Percentiles rank a stretch among this genome's conserved stretches.
Conservation (phyloP, 352 stramenopile genomes). For the Elongisporangium prolatum region DNA sequence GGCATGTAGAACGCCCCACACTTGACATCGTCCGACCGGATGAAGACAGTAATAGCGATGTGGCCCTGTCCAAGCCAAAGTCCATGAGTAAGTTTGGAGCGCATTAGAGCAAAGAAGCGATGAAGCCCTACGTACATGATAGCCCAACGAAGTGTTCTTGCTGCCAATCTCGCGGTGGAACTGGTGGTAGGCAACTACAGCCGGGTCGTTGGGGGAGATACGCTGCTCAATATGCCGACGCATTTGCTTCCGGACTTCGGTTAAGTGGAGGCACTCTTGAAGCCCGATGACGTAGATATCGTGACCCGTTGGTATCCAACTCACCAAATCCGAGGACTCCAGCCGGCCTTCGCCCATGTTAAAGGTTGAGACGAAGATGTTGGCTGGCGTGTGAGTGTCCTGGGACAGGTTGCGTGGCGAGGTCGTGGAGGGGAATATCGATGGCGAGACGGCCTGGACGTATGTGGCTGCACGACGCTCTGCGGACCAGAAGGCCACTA, state of each 20-base stretch:
- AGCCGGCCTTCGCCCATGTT: slow-evolving; percentile 78
- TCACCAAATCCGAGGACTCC: slow-evolving; percentile 34
- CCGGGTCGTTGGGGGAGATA: slow-evolving; percentile 11
- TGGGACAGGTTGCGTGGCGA: slow-evolving; percentile 13
- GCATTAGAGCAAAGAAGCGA: no score
- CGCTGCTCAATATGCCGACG: slow-evolving; percentile 57
- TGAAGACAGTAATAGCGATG: slow-evolving; percentile 86
- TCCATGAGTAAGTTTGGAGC: no score
- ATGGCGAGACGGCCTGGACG: slow-evolving; percentile 30
- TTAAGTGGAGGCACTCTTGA: slow-evolving; percentile 84
- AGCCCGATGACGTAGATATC: slow-evolving; percentile 87
- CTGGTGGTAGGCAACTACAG: slow-evolving; percentile 33
- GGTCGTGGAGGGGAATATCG: slow-evolving; percentile 22
- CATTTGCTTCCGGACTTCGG: slow-evolving; percentile 54
- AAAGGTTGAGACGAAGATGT: slow-evolving; percentile 81
- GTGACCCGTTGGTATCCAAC: slow-evolving; percentile 76
- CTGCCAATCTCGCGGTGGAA: slow-evolving; percentile 80
- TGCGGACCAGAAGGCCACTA: slow-evolving; percentile 24
- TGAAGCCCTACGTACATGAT: slow-evolving; percentile 42
- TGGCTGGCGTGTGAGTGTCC: slow-evolving; percentile 40
- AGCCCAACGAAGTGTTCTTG: slow-evolving; percentile 75
- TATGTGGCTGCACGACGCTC: slow-evolving; percentile 15
- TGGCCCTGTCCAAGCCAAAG: no score
- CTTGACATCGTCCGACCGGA: slow-evolving; percentile 54
- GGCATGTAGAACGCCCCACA: slow-evolving; percentile 81